Conservation (phyloP, 1,284 basidiomycete species). For the Malassezia slooffiae region DNA sequence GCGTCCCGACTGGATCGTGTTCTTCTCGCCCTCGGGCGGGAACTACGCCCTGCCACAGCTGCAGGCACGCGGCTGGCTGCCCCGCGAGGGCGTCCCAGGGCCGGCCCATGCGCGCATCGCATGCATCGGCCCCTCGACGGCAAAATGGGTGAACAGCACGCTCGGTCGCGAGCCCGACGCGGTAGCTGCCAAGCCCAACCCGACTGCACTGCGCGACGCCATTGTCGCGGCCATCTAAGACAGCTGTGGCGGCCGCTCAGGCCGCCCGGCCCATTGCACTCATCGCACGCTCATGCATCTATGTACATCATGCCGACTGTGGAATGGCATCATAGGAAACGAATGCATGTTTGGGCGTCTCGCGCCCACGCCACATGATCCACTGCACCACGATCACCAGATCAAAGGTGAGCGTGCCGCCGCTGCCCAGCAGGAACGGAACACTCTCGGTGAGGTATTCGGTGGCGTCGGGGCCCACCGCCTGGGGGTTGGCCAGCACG, state of each 20-base stretch:
- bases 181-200: slow-evolving; percentile 30
- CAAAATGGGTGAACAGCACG: slow-evolving; percentile 26
- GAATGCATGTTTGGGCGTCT: slow-evolving; percentile 1
- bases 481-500: slow-evolving; percentile 29
- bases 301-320: no score
- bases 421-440: slow-evolving; percentile 38
- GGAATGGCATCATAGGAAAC: no score
- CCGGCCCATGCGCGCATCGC: slow-evolving; percentile 21
- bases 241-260: no score
- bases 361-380: slow-evolving; percentile 22
- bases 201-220: slow-evolving; percentile 32
- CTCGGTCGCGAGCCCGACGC: slow-evolving; percentile 33
- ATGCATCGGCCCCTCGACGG: slow-evolving; percentile 34
- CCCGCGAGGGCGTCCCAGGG: no score
- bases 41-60: slow-evolving; percentile 35
- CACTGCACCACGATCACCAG: slow-evolving; percentile 38
- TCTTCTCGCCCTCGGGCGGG: slow-evolving; percentile 43
- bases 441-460: slow-evolving; percentile 33
- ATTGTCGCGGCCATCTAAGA: slow-evolving; percentile 17
- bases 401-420: slow-evolving; percentile 43
- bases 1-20: slow-evolving; percentile 40
- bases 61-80: slow-evolving; percentile 27
- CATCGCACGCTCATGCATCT: no score
- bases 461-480: slow-evolving; percentile 13
- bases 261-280: no score